These are phyloP conservation scores for Monilinia laxa DNA, from an alignment of 2,329 filamentous ascomycete species.

Conservation along the genomic window DNA sequence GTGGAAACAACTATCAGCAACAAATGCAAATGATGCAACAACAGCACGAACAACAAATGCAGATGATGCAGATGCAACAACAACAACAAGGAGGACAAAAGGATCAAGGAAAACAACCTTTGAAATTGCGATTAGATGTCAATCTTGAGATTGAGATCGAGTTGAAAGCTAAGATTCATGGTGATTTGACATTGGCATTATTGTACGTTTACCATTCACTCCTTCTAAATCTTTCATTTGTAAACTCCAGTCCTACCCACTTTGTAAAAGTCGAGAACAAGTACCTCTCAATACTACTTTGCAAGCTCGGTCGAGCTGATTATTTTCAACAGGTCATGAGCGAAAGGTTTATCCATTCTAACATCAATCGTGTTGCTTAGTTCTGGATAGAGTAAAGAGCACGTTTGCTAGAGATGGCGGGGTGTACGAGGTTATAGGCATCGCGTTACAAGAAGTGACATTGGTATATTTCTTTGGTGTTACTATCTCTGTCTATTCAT, in stretches of 20 bases:
- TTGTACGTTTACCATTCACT: constrained; percentile 29
- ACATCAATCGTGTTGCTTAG: constrained; percentile 16
- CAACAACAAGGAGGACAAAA: constrained; percentile 21
- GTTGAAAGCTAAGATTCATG: constrained; percentile 76
- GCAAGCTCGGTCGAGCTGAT: constrained; percentile 21
- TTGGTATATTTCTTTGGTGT: neutral
- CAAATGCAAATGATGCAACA: constrained; percentile 22
- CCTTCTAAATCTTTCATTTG: neutral
- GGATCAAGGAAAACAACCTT: constrained; percentile 51
- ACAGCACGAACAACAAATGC: constrained; percentile 23
- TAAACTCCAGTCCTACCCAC: neutral
- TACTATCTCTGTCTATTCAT: constrained; percentile 13
- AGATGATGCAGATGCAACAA: constrained; percentile 22
- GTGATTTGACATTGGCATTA: constrained; percentile 68
- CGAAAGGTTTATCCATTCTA: constrained; percentile 6
- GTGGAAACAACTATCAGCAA: constrained; percentile 12
- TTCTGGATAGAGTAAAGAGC: constrained; percentile 14
- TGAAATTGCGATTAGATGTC: constrained; percentile 69
- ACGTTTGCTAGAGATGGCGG: neutral
- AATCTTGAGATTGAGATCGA: constrained; percentile 80
- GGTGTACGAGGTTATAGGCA: neutral
- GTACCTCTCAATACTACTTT: constrained; percentile 14
- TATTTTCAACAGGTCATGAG: constrained; percentile 20
- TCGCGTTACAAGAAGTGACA: neutral
- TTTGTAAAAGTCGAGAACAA: constrained; percentile 14